Evolutionary conservation across 108 stramenopile species (phyloP).

Genomic region (Cyclostephanos tholiformis): DNA sequence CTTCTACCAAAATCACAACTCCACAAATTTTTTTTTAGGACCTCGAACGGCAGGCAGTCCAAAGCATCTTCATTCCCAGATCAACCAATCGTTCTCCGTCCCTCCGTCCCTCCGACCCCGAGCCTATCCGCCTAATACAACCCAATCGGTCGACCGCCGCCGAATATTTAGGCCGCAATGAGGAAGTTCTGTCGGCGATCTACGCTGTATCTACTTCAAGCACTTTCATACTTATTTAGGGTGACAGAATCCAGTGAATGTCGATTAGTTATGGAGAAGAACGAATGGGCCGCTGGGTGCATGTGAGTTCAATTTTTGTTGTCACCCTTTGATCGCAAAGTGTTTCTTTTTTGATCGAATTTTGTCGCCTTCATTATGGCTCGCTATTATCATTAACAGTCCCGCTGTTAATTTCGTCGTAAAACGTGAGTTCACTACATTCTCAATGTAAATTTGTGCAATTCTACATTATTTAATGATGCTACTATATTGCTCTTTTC

Average conservation of each 20-base stretch:
- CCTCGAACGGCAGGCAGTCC: too few relatives aligned
- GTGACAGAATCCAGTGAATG: constrained; percentile 19
- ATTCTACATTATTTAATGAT: not conserved
- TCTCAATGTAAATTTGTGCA: not conserved
- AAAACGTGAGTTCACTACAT: constrained; percentile 8
- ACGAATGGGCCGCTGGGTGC: constrained; percentile 52
- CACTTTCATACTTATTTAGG: not conserved
- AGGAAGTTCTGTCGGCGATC: constrained; percentile 5
- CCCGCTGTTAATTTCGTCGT: constrained; percentile 12
- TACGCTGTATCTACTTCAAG: not conserved
- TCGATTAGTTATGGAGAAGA: constrained; percentile 38
- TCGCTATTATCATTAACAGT: not conserved
- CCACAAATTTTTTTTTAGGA: too few relatives aligned
- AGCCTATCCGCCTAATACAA: too few relatives aligned
- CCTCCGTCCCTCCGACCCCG: too few relatives aligned
- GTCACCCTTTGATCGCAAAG: not conserved
- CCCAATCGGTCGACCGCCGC: too few relatives aligned
- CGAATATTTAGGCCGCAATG: not conserved
- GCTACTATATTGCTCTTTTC: not conserved
- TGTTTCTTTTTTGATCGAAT: too few relatives aligned
- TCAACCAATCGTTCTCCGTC: too few relatives aligned
- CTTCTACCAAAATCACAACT: too few relatives aligned
- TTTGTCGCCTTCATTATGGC: not conserved
- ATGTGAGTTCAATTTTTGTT: constrained; percentile 12
- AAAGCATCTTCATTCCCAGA: too few relatives aligned